A percentile compares a stretch with the other conserved stretches of the same genome.
Conservation (phyloP, 352 stramenopile genomes). For the Discostella stelligera region DNA sequence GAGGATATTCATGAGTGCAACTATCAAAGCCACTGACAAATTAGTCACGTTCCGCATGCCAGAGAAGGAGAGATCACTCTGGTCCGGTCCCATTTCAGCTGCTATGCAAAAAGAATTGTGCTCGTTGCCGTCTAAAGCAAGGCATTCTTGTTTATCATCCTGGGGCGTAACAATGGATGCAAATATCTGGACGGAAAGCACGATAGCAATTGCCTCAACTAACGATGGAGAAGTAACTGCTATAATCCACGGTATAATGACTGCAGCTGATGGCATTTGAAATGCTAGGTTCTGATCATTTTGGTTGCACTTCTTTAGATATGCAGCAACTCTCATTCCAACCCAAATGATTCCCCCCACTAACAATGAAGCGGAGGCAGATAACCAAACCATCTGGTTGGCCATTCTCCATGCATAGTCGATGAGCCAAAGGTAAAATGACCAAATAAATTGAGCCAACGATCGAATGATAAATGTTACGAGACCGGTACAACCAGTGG, state of each 20-base stretch:
- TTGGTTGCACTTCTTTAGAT: background rate
- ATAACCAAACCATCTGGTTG: background rate
- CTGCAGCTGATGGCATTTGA: slow-evolving; percentile 1
- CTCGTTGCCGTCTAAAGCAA: background rate
- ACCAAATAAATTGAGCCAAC: background rate
- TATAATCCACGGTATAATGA: slow-evolving; percentile 18
- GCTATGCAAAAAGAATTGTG: background rate
- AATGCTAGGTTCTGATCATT: background rate
- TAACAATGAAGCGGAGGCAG: background rate
- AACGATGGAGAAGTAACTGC: slow-evolving; percentile 25
- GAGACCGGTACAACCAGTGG: slow-evolving; percentile 5
- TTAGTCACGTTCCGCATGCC: background rate
- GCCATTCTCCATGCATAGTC: background rate
- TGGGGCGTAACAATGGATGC: background rate
- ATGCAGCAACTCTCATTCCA: background rate
- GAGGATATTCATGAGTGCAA: background rate
- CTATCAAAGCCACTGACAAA: background rate
- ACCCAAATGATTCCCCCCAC: background rate
- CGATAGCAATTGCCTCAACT: slow-evolving; percentile 20
- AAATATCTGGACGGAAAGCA: slow-evolving; percentile 17
- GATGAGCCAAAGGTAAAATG: background rate
- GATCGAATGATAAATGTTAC: background rate
- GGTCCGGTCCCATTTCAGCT: background rate
- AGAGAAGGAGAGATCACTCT: background rate
- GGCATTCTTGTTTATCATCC: background rate